A percentile compares a stretch with the other conserved stretches of the same genome.
phyloP scores from a whole-genome alignment of 2,329 filamentous ascomycete genomes.

The Sphaceloma murrayae region DNA sequence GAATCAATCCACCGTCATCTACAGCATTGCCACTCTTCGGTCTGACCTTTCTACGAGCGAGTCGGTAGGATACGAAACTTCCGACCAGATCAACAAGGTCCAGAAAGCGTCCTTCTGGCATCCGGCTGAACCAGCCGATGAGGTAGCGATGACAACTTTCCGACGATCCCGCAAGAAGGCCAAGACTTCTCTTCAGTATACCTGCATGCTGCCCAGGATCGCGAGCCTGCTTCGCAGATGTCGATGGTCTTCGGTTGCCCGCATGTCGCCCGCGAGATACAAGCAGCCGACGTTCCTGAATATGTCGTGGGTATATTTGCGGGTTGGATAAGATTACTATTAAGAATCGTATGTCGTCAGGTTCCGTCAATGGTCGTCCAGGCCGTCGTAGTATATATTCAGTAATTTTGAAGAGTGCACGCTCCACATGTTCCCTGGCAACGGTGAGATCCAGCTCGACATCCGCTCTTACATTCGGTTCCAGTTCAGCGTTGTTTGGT shows the following conservation, averaged over 20 bases:
- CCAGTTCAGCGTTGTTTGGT: background rate
- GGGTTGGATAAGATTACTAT: constrained; percentile 73
- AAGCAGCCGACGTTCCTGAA: constrained; percentile 8
- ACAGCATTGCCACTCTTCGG: constrained; percentile 52
- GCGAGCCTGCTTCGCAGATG: constrained; percentile 23
- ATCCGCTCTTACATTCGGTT: constrained; percentile 20
- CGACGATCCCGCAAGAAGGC: constrained; percentile 66
- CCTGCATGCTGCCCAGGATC: constrained; percentile 63
- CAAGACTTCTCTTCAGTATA: constrained; percentile 75
- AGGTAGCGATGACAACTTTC: constrained; percentile 67
- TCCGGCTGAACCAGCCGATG: constrained; percentile 67
- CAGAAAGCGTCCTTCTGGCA: constrained; percentile 58
- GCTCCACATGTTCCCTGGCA: constrained; percentile 60
- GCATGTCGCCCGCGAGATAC: background rate
- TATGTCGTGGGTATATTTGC: constrained; percentile 47
- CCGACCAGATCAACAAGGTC: constrained; percentile 66
- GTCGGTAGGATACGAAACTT: constrained; percentile 70
- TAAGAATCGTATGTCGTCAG: constrained; percentile 66
- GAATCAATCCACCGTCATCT: constrained; percentile 58
- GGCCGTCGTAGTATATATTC: constrained; percentile 75
- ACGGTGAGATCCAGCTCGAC: constrained; percentile 47
- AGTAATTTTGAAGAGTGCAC: constrained; percentile 63
- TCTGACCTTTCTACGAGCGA: constrained; percentile 61
- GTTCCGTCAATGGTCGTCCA: constrained; percentile 55
- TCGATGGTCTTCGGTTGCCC: constrained; percentile 17